These are phyloP conservation scores for Teratosphaeria gauchensis DNA, from an alignment of 2,329 filamentous ascomycete species.

Conservation along the genomic window DNA sequence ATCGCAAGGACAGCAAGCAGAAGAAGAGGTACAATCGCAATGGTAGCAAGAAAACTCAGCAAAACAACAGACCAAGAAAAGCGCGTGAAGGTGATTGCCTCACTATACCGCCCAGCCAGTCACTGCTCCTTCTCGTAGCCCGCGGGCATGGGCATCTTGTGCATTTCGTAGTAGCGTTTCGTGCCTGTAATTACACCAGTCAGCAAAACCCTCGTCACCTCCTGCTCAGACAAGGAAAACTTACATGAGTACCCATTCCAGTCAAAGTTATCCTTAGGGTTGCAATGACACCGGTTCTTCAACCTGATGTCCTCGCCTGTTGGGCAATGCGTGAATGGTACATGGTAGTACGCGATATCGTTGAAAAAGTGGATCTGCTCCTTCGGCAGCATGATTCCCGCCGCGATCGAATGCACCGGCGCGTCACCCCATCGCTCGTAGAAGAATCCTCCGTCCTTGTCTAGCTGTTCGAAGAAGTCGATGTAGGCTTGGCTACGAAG, in stretches of 20 bases:
- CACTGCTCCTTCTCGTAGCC: slow-evolving; percentile 58
- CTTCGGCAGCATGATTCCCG: slow-evolving; percentile 76
- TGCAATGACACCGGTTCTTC: slow-evolving; percentile 86
- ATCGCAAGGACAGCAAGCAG: neutral
- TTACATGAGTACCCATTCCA: slow-evolving; percentile 98
- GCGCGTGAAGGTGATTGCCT: neutral
- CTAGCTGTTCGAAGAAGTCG: slow-evolving; percentile 83
- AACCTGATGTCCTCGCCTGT: slow-evolving; percentile 76
- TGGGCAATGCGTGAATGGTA: slow-evolving; percentile 95
- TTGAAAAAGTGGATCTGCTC: slow-evolving; percentile 98
- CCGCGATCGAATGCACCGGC: slow-evolving; percentile 95
- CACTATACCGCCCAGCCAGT: slow-evolving; percentile 16
- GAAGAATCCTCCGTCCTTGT: slow-evolving; percentile 92
- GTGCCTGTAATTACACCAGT: slow-evolving; percentile 50
- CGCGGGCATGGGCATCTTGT: slow-evolving; percentile 69
- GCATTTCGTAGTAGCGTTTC: slow-evolving; percentile 74
- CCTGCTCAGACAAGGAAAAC: slow-evolving; percentile 27
- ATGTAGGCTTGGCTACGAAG: slow-evolving; percentile 78
- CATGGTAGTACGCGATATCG: slow-evolving; percentile 96
- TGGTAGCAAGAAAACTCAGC: neutral
- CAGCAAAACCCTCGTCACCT: neutral
- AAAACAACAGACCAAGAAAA: neutral
- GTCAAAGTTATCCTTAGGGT: slow-evolving; percentile 95
- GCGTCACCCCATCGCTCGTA: slow-evolving; percentile 98
- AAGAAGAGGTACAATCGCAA: neutral